Evolutionary conservation across 148 eudicot genomes (phyloP).

Genomic region (Camellia sinensis): DNA sequence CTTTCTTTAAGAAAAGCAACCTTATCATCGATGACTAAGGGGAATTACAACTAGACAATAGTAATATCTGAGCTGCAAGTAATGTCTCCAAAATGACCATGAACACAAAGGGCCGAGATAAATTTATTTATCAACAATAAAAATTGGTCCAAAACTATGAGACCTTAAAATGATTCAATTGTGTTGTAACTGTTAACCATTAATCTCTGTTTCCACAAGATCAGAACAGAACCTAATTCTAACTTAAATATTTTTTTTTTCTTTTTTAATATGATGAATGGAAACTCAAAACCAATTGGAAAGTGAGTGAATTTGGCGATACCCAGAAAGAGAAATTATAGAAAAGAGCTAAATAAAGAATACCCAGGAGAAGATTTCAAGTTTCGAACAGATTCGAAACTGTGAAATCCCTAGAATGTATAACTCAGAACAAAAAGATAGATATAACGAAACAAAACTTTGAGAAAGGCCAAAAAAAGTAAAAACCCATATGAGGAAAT

Average conservation of each 20-base stretch:
- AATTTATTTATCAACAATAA: background rate
- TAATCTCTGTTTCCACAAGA: background rate
- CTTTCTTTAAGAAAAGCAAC: no score
- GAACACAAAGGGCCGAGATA: background rate
- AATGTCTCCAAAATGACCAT: background rate
- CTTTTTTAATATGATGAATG: background rate
- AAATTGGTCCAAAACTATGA: background rate
- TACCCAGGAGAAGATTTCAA: conserved; percentile 18
- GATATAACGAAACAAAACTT: conserved; percentile 18
- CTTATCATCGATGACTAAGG: no score
- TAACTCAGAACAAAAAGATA: conserved; percentile 7
- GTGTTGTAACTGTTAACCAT: background rate
- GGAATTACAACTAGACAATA: no score
- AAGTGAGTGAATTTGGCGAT: background rate
- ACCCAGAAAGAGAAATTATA: conserved; percentile 2
- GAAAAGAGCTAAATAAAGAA: conserved; percentile 6
- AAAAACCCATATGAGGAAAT: conserved; percentile 27
- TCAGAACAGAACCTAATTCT: conserved; percentile 1
- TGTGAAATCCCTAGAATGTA: conserved; percentile 15
- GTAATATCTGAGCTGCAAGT: no score
- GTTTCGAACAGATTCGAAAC: conserved; percentile 10
- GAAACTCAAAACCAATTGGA: background rate
- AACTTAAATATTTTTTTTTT: no score
- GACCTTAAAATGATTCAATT: background rate
- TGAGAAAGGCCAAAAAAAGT: conserved; percentile 14